Conservation (phyloP, 805 yeast species). For the Metschnikowia orientalis region DNA sequence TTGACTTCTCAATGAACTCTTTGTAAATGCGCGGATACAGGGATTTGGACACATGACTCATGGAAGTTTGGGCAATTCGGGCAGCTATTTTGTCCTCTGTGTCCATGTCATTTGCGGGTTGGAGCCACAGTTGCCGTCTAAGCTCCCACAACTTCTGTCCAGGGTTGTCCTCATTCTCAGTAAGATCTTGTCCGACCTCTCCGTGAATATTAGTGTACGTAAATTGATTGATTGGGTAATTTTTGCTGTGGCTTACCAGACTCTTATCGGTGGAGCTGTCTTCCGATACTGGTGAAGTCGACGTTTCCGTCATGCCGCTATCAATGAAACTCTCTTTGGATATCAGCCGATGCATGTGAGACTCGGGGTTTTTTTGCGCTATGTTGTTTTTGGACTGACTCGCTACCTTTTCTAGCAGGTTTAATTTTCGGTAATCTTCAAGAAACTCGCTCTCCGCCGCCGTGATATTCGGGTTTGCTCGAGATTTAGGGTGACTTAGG, state of each 20-base stretch:
- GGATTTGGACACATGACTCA: constrained; percentile 42
- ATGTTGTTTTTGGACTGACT: not conserved
- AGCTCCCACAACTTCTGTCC: constrained; percentile 68
- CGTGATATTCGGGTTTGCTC: constrained; percentile 16
- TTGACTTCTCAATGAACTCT: constrained; percentile 64
- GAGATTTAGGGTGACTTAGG: constrained; percentile 19
- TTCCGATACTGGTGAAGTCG: too few relatives aligned
- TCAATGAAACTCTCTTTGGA: too few relatives aligned
- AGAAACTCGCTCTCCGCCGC: constrained; percentile 31
- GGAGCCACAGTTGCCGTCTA: constrained; percentile 66
- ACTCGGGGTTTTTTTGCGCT: too few relatives aligned
- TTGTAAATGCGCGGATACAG: constrained; percentile 61
- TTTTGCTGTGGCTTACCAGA: too few relatives aligned
- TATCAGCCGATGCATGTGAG: too few relatives aligned
- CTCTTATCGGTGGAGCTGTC: too few relatives aligned
- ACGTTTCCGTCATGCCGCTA: too few relatives aligned
- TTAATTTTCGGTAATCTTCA: constrained; percentile 27
- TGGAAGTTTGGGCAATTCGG: constrained; percentile 17
- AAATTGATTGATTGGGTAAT: too few relatives aligned
- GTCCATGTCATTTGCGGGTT: constrained; percentile 28
- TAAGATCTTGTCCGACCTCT: constrained; percentile 1
- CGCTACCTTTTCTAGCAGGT: constrained; percentile 28
- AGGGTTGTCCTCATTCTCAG: constrained; percentile 19
- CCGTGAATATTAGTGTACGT: not conserved
- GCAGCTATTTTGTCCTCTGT: constrained; percentile 12